Base-by-base conservation (phyloP, 2,329 filamentous ascomycete genomes). In the Sphaerostilbella broomeana region DNA sequence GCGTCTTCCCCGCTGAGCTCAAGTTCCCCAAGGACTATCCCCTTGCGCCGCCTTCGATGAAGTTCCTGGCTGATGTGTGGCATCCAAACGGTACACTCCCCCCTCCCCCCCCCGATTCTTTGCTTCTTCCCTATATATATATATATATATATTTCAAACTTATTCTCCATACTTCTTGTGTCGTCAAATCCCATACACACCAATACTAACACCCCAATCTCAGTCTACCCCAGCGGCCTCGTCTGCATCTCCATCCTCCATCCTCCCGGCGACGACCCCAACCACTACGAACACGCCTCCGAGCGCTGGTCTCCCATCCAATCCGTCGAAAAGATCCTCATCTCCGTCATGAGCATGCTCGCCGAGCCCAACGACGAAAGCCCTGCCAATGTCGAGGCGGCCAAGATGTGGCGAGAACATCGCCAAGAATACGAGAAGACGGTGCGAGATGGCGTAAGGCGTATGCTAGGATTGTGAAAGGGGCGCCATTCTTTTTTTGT, bases 231-330 rank as follows among this genome's bases (percentile, higher is more conserved):
- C 12, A 90, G 84, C 59, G 90, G 90, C 48, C 77, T 90, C 13
- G 92, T 97, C 53, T 97, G 90, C 69, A 97, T 97, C 57, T 94
- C 86, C n/a, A 97, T 97, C 67, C 80, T 97, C 2, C 90, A 97
- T 64, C 84, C 90, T 3, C 90, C 90, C 3, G 90, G 92, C 55
- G 90, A 97, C 66, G 90, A 97, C 64, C 92, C 92, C 39, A 95
- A 95, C 68, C 89, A 95, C 70, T 97, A 97, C 73, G 90, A 97
- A 65, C 86, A 90, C 54, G 90, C 92, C 6, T 88, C 84, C 2
- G 92, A 97, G 69, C 81, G 90, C 47, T 97, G 90, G 90, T 90
- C 84, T 19, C 90, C 90, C 10, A 95, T 97, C 47, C 92, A 97
- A 68, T 92, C 84, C 44, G 90, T 95, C 51, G 92, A 97, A 68